Conservation (phyloP, 306 rosid genomes). For the Ochetophila trinervis region DNA sequence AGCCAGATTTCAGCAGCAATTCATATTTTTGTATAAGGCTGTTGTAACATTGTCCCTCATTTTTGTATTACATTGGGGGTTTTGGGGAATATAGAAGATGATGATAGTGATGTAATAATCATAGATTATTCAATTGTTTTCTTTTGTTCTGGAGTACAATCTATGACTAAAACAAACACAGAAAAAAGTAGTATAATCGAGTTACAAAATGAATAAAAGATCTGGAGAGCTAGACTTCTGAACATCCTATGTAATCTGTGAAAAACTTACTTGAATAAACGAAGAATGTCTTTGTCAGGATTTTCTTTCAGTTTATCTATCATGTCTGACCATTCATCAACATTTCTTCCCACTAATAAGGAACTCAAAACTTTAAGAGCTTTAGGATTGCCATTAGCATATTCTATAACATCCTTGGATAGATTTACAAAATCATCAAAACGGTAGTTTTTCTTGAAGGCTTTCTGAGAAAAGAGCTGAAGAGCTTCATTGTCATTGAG, state of each 20-base stretch:
- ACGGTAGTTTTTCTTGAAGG: conserved; percentile 20
- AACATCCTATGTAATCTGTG: too few species aligned
- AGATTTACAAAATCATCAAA: background rate
- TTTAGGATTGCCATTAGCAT: conserved; percentile 32
- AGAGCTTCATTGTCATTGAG: conserved; percentile 25
- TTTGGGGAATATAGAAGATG: too few species aligned
- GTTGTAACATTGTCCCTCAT: too few species aligned
- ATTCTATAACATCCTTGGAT: conserved; percentile 1
- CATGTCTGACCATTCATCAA: conserved; percentile 21
- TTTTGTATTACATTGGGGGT: too few species aligned
- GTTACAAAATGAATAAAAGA: too few species aligned
- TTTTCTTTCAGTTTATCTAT: conserved; percentile 9
- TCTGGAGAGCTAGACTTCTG: too few species aligned
- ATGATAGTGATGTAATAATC: too few species aligned
- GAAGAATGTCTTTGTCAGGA: background rate
- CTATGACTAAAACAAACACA: too few species aligned
- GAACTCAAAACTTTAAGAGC: conserved; percentile 35
- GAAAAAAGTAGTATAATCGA: too few species aligned
- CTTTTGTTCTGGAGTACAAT: too few species aligned
- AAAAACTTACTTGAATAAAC: conserved; percentile 19
- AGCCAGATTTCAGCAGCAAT: background rate
- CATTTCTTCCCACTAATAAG: background rate
- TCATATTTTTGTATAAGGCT: too few species aligned
- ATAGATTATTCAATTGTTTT: too few species aligned
- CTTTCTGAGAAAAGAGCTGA: conserved; percentile 27